Conservation (phyloP, 345 rosid genomes). For the Arabis hirsuta region DNA sequence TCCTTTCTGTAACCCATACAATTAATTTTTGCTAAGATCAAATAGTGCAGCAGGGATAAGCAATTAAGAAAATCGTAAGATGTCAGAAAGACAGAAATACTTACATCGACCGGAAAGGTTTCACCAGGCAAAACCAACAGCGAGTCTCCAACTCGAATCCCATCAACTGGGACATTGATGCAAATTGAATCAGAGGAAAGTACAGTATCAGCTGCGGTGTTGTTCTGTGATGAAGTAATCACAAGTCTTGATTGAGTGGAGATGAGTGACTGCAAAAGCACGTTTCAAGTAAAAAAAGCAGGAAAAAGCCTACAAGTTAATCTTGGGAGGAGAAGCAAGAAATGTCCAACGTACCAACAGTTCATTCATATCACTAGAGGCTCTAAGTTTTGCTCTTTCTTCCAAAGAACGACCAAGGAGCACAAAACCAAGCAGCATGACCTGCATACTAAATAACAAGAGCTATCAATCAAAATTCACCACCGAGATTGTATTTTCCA, state of each 20-base stretch:
- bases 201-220: conserved; percentile 59
- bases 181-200: conserved; percentile 83
- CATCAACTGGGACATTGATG: conserved; percentile 82
- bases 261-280: conserved; percentile 76
- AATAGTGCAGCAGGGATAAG: conserved; percentile 20
- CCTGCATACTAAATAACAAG: conserved; percentile 81
- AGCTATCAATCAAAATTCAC: conserved; percentile 51
- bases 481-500: neutral
- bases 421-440: conserved; percentile 98
- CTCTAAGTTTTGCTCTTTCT: conserved; percentile 82
- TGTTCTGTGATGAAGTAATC: conserved; percentile 73
- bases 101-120: conserved; percentile 94
- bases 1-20: conserved; percentile 1
- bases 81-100: conserved; percentile 38
- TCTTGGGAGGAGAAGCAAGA: conserved; percentile 12
- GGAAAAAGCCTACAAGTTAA: conserved; percentile 2
- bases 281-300: conserved; percentile 4
- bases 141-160: conserved; percentile 84
- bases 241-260: conserved; percentile 90
- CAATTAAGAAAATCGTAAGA: conserved; percentile 24
- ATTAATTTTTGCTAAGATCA: neutral
- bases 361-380: conserved; percentile 96
- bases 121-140: conserved; percentile 92
- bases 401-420: conserved; percentile 95
- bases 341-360: conserved; percentile 63